Base-by-base conservation (phyloP, 306 rosid genomes). In the Dryas octopetala region DNA sequence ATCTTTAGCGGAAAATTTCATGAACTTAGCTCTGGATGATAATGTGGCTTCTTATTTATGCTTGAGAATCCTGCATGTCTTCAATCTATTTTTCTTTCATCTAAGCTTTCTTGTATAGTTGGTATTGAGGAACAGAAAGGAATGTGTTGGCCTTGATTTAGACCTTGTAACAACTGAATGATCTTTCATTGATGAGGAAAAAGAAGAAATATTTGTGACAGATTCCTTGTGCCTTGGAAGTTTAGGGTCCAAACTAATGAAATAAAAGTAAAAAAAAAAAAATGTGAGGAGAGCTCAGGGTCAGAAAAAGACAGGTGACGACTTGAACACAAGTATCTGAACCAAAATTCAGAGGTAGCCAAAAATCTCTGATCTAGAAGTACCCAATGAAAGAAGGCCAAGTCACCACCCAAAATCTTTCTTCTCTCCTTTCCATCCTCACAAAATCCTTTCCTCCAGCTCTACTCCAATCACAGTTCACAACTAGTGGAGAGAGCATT, bases 331-430 rank as follows among this genome's bases (percentile, higher is more conserved):
- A 23, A 23, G 23, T 23, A 23, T 23, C 23, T 23, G 23, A 23
- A 23, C 38, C 17, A 13, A 17, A 62, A 32, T 62, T 58, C 46
- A 16, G 48, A 64, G 17, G 5, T 52, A n/a, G 15, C 52, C 53
- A 57, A 82, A 76, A 66, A 89, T 88, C 87, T 80, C 66, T 80
- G 66, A 93, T 89, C 98, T 84, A 84, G 48, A 85, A 64, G 17
- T 0, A 75, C 13, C 96, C 87, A 94, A 91, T 85, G 43, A 70
- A 66, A 44, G 0, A 14, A 16, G 3, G 88, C 93, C 98, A 88
- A 14, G 57, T 91, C 89, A 90, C 0, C 75, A 49, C 8, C 74
- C 54, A 79, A 87, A 85, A 91, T 88, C 91, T 58, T 23, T 0
- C 62, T 16, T n/a, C 61, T 62, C 17, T 41, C 74, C 67, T 53